Evolutionary conservation across 164 flowering plant genomes (phyloP).

Genomic region (Vitis labrusca): DNA sequence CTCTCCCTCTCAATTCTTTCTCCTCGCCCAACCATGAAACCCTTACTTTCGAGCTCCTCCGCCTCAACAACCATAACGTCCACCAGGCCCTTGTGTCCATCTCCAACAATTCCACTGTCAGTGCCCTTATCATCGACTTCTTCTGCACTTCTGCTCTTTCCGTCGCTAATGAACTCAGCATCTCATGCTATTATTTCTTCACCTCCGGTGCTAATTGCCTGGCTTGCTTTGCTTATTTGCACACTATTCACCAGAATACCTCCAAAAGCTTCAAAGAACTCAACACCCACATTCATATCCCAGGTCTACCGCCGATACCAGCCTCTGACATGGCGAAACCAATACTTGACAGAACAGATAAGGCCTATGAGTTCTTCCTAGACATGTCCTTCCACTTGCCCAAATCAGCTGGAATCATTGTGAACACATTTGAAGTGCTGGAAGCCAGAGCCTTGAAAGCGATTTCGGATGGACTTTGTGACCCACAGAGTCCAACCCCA

Average conservation of each 20-base stretch:
- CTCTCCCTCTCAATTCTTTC: neutral
- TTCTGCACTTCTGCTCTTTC: slow-evolving; percentile 29
- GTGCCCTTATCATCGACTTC: slow-evolving; percentile 32
- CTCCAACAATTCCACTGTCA: slow-evolving; percentile 17
- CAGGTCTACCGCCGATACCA: slow-evolving; percentile 14
- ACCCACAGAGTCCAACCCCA: slow-evolving; percentile 20
- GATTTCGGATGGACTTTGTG: slow-evolving; percentile 23
- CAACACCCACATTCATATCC: slow-evolving; percentile 4
- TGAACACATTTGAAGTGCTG: slow-evolving; percentile 36
- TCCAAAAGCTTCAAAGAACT: slow-evolving; percentile 24
- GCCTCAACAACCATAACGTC: slow-evolving; percentile 29
- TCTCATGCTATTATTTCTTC: slow-evolving; percentile 26
- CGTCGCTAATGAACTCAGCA: slow-evolving; percentile 16
- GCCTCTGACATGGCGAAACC: slow-evolving; percentile 18
- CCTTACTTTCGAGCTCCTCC: slow-evolving; percentile 15
- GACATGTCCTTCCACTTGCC: slow-evolving; percentile 1
- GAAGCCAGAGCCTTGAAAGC: slow-evolving; percentile 33
- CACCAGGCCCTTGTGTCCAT: slow-evolving; percentile 23
- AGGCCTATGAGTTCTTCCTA: slow-evolving; percentile 11
- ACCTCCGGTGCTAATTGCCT: slow-evolving; percentile 18
- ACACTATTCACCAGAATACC: slow-evolving; percentile 13
- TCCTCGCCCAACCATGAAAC: slow-evolving; percentile 15
- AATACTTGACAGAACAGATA: slow-evolving; percentile 13
- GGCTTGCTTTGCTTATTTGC: slow-evolving; percentile 20
- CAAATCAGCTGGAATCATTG: slow-evolving; percentile 34